phyloP scores from a whole-genome alignment of 2,329 filamentous ascomycete species.

The Clonostachys rhizophaga region DNA sequence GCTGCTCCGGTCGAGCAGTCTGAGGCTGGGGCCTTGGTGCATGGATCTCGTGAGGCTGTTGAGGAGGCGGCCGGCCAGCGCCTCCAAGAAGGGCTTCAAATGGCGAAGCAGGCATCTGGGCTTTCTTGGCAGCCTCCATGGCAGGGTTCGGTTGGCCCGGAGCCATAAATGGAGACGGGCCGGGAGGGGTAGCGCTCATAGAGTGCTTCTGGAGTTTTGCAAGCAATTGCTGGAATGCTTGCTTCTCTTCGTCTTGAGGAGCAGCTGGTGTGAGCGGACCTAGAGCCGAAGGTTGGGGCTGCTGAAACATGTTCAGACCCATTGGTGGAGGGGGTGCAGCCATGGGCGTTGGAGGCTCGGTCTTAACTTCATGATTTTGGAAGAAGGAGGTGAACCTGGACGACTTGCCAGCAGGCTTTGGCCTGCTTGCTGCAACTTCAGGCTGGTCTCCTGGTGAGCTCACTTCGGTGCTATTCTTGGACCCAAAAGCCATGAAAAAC shows the following conservation, averaged over 20 bases:
- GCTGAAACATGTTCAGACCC: conserved; percentile 2
- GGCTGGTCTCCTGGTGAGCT: conserved; percentile 46
- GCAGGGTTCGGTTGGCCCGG: conserved; percentile 22
- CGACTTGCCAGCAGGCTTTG: conserved; percentile 59
- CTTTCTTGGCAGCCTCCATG: conserved; percentile 19
- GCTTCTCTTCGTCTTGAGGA: conserved; percentile 65
- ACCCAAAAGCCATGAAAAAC: conserved; percentile 62
- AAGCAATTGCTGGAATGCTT: conserved; percentile 78
- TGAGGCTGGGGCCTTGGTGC: conserved; percentile 45
- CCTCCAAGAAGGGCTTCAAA: conserved; percentile 38
- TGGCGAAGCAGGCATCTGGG: conserved; percentile 40
- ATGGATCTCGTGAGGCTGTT: conserved; percentile 46
- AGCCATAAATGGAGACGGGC: conserved; percentile 34
- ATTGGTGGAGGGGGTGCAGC: conserved; percentile 1
- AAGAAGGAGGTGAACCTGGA: conserved; percentile 88
- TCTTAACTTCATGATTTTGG: conserved; percentile 5
- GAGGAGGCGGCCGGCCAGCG: conserved; percentile 34
- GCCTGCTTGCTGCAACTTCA: conserved; percentile 33
- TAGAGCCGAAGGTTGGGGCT: neutral
- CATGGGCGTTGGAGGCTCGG: neutral
- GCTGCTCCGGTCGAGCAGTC: conserved; percentile 51
- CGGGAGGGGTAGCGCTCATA: conserved; percentile 37
- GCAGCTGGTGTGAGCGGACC: neutral
- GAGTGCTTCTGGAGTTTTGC: conserved; percentile 70
- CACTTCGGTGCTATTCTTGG: conserved; percentile 34